A percentile compares a stretch with the other conserved stretches of the same genome.
These are phyloP conservation scores for Trapa incisa DNA, from an alignment of 345 rosid species.

Conservation along the genomic window DNA sequence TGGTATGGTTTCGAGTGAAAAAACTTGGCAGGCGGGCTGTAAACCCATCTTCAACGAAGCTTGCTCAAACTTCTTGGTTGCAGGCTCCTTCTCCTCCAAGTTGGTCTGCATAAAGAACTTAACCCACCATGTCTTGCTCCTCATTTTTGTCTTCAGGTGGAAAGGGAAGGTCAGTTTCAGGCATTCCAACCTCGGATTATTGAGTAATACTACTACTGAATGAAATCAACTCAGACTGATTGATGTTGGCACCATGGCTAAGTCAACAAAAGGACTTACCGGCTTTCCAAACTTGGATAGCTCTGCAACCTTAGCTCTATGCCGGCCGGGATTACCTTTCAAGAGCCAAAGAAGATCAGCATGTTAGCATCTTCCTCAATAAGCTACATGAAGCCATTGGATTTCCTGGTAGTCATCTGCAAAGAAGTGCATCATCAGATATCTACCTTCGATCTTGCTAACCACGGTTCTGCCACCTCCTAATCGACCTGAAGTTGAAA, in stretches of 20 bases:
- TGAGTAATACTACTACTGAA: not conserved
- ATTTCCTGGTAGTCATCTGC: constrained; percentile 34
- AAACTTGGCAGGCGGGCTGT: constrained; percentile 72
- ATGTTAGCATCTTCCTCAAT: not conserved
- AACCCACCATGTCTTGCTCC: constrained; percentile 37
- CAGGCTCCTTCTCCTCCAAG: constrained; percentile 31
- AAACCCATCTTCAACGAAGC: constrained; percentile 36
- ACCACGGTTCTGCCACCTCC: constrained; percentile 3
- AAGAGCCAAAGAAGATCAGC: not conserved
- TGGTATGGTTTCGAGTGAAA: constrained; percentile 67
- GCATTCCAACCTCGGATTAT: not conserved
- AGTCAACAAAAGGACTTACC: constrained; percentile 29
- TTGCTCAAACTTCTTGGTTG: constrained; percentile 30
- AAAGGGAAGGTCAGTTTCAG: not conserved
- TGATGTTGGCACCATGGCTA: not conserved
- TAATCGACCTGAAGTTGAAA: not conserved
- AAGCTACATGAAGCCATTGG: not conserved
- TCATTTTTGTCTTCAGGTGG: constrained; percentile 26
- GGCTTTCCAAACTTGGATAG: constrained; percentile 86
- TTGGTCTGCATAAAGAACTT: constrained; percentile 30
- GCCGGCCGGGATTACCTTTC: constrained; percentile 74
- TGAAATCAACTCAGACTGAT: not conserved
- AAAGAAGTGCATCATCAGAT: constrained; percentile 8
- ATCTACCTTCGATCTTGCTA: constrained; percentile 6
- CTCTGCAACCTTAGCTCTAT: constrained; percentile 70